Evolutionary conservation across 192 early-diverging fungal species (phyloP), one percentile per base, ranked within the genome.

Genomic region (Gryganskiella cystojenkinii): DNA sequence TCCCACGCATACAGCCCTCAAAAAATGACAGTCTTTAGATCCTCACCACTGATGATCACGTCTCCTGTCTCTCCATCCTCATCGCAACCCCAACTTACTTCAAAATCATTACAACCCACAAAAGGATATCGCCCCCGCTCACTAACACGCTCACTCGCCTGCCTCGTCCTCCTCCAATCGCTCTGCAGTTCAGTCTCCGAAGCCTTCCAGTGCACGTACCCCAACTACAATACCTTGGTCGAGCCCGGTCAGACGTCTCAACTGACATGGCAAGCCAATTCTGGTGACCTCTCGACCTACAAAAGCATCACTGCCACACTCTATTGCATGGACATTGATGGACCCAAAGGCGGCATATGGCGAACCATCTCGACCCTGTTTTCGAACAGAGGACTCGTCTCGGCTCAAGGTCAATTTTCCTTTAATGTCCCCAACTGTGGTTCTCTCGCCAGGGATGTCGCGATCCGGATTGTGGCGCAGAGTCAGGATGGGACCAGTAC

Each of bases 241-340:
- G 47, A 68, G 49, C 61, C 74, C 3, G 74, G 74, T 20, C 47
- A 78, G 35, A 47, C 5, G 30, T 20, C 56, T 0, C 4, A 47
- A 25, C 34, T 78, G 43, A 28, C 60, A 20, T 78, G 67, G 65
- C 35, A 57, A 24, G 49, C 50, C 3, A 34, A 65, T 0, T 3
- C 8, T 4, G 22, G 5, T 9, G 74, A 78, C 7, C 5, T 64
- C 7, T 3, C 19, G 2, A 60, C 46, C 3, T 78, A 69, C 14
- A 43, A 78, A 20, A 53, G 22, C 19, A 20, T 78, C 31, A 49
- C 66, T 0, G 74, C 74, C 17, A 64, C 67, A 20, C 61, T 78
- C 31, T 78, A 78, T 30, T 78, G 74, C 45, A 78, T 78, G 74
- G 74, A 78, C 31, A 27, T 69, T 25, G 33, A 69, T n/a, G 74